phyloP scores from a whole-genome alignment of 2,329 filamentous ascomycete species.

The Monilinia laxa region DNA sequence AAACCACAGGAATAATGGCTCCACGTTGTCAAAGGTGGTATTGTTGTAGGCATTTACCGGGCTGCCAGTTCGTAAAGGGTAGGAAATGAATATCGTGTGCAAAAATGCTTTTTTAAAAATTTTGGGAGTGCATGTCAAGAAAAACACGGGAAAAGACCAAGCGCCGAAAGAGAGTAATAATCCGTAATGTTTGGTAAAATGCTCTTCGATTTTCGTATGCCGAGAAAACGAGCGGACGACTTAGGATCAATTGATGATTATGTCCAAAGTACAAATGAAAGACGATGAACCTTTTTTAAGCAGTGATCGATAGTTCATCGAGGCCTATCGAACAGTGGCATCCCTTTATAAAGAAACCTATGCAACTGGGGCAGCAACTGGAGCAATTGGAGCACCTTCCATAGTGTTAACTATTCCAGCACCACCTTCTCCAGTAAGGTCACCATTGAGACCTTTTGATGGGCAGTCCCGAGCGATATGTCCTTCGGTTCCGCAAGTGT shows the following conservation, averaged over 20 bases:
- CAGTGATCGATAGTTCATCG: conserved; percentile 39
- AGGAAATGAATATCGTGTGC: conserved; percentile 39
- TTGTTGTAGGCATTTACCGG: conserved; percentile 39
- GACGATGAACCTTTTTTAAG: conserved; percentile 33
- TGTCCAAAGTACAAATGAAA: conserved; percentile 39
- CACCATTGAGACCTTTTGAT: conserved; percentile 59
- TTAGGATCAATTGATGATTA: conserved; percentile 32
- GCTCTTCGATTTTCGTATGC: conserved; percentile 32
- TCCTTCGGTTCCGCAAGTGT: conserved; percentile 91
- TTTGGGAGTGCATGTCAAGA: conserved; percentile 32
- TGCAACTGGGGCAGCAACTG: conserved; percentile 42
- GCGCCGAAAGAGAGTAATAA: conserved; percentile 39
- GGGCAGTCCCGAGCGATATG: conserved; percentile 85
- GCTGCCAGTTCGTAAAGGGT: conserved; percentile 40
- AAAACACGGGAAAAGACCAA: conserved; percentile 37
- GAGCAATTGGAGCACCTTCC: conserved; percentile 40
- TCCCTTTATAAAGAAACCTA: conserved; percentile 33
- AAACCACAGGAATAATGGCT: conserved; percentile 24
- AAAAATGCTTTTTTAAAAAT: conserved; percentile 34
- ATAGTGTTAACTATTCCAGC: conserved; percentile 41
- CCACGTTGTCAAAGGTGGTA: conserved; percentile 37
- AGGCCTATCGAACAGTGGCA: conserved; percentile 37
- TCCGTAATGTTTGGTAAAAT: conserved; percentile 33
- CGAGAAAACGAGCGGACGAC: conserved; percentile 37
- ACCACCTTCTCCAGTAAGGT: conserved; percentile 42